Percentiles rank a stretch among this genome's conserved stretches.
These are phyloP conservation scores for Malassezia nana DNA, from an alignment of 1,284 basidiomycete genomes.

Conservation along the genomic window DNA sequence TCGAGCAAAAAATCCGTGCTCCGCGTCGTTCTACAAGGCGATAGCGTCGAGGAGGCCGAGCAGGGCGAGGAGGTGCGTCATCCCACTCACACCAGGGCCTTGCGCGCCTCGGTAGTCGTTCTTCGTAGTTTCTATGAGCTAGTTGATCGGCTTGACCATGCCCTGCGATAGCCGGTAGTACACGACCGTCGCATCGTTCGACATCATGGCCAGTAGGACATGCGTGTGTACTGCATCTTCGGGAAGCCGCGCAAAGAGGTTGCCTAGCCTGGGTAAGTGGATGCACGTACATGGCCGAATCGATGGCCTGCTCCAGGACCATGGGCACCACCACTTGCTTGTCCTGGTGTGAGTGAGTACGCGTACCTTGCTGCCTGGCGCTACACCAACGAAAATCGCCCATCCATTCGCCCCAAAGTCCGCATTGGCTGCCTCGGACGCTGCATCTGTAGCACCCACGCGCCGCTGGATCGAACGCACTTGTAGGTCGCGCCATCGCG, in stretches of 20 bases:
- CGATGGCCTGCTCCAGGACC: constrained; percentile 11
- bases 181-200: constrained; percentile 38
- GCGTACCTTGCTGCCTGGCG: neutral
- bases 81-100: constrained; percentile 19
- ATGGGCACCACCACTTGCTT: constrained; percentile 12
- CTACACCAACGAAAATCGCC: constrained; percentile 8
- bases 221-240: constrained; percentile 19
- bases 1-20: constrained; percentile 96
- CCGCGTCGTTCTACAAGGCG: constrained; percentile 58
- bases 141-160: constrained; percentile 44
- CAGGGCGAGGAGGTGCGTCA: constrained; percentile 46
- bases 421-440: too few species aligned
- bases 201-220: constrained; percentile 37
- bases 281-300: constrained; percentile 4
- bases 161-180: constrained; percentile 41
- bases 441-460: neutral
- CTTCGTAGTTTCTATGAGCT: constrained; percentile 17
- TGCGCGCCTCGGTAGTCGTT: constrained; percentile 37
- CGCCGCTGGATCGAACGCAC: neutral
- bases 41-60: constrained; percentile 48
- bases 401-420: constrained; percentile 7
- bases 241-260: constrained; percentile 21
- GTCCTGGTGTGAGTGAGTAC: neutral
- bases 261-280: constrained; percentile 14
- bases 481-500: constrained; percentile 32